Base-by-base conservation (phyloP, 768 basidiomycete species). In the Cubamyces sp. region DNA sequence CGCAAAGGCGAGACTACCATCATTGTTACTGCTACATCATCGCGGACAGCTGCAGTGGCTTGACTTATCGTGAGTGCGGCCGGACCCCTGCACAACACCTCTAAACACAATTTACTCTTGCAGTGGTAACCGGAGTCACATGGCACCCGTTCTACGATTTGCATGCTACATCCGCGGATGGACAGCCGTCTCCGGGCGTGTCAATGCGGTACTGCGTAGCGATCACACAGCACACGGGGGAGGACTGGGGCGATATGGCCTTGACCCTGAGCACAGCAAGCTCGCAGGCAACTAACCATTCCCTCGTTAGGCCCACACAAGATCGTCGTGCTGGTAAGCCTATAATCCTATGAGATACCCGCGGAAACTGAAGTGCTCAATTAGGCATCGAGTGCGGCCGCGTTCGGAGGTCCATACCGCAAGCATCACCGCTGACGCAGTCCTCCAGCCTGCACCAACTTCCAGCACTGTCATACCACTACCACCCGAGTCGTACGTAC, bases 141-240 rank as follows among this genome's bases (percentile, higher is more conserved):
- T 87, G 85, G 86, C 69, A 71, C 18, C 82, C 85, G 2, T 78
- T 77, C 3, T 87, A 87, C 65, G 86, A 87, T 64, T 77, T 88
- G 0, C 81, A 85, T 60, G 84, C 85, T 2, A 82, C 79, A 19
- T 66, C 21, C 71, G 79, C 55, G 69, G 75, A 61, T 14, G 81
- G 80, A 0, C 77, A 80, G 59, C 78, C 81, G 3, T 78, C 78
- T 0, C 68, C 79, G 5, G 68, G 75, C 0, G 78, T 86, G 25
- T 64, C 77, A 3, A 75, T 88, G 11, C 80, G 84, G 61, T 87
- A 87, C 66, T 81, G 82, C 25, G 84, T 85, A 0, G 74, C 77
- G 28, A 75, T 87, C 52, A 73, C 69, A 0, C 86, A 88, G 65
- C 71, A 70, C 64, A 85, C 86, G 0, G 86, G 86, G 14, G 87